Conservation (phyloP, 306 rosid species). For the Abrus pulchellus region DNA sequence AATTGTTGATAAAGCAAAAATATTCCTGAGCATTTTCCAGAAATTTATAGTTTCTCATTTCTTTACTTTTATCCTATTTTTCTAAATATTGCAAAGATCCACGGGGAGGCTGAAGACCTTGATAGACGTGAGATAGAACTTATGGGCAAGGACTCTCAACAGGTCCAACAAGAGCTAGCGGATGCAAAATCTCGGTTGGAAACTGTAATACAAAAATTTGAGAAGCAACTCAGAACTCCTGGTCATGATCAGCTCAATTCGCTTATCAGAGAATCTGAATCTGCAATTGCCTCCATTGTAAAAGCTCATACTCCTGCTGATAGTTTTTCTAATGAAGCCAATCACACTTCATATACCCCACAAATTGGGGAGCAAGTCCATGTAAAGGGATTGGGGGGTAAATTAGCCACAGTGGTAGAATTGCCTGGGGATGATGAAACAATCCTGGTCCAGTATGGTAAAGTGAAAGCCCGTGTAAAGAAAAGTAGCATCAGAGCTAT, state of each 20-base stretch:
- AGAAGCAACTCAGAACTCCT: slow-evolving; percentile 64
- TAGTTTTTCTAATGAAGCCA: slow-evolving; percentile 52
- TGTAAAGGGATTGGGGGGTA: slow-evolving; percentile 74
- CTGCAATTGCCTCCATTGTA: slow-evolving; percentile 74
- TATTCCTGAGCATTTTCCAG: slow-evolving; percentile 15
- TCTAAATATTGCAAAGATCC: slow-evolving; percentile 65
- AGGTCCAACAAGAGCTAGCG: slow-evolving; percentile 66
- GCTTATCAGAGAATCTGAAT: slow-evolving; percentile 78
- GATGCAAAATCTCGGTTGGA: slow-evolving; percentile 74
- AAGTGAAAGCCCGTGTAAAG: slow-evolving; percentile 86
- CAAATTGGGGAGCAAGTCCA: slow-evolving; percentile 79
- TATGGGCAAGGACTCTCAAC: slow-evolving; percentile 70
- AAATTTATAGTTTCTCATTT: slow-evolving; percentile 41
- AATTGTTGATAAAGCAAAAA: neutral
- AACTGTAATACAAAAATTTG: slow-evolving; percentile 70
- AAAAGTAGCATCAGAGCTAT: slow-evolving; percentile 69
- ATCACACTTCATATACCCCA: slow-evolving; percentile 62
- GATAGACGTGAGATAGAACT: slow-evolving; percentile 75
- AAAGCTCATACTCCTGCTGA: slow-evolving; percentile 62
- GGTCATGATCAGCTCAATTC: slow-evolving; percentile 62
- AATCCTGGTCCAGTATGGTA: slow-evolving; percentile 85
- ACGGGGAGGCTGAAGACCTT: slow-evolving; percentile 84
- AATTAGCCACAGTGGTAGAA: slow-evolving; percentile 82
- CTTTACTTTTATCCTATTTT: neutral
- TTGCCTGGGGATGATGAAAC: slow-evolving; percentile 67